phyloP scores from a whole-genome alignment of 1,139 yeast species.

The Diutina catenulata region DNA sequence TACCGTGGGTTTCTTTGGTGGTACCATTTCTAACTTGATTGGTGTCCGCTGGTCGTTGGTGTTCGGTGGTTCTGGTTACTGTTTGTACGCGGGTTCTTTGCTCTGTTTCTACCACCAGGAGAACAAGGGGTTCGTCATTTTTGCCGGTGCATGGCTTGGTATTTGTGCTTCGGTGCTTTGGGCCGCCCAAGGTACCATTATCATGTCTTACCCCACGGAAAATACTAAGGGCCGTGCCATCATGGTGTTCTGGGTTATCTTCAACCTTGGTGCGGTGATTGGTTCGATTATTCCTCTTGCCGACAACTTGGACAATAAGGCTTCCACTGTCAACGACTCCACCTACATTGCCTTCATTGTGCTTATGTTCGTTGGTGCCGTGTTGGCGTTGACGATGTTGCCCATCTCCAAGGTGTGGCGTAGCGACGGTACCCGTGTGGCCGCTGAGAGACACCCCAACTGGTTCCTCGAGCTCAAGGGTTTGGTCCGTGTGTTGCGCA shows the following conservation, averaged over 20 bases:
- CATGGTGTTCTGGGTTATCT: slow-evolving; percentile 49
- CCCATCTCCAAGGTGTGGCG: slow-evolving; percentile 41
- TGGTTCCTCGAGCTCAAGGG: slow-evolving; percentile 35
- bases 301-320: slow-evolving; percentile 27
- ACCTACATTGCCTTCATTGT: slow-evolving; percentile 48
- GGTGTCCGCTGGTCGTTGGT: slow-evolving; percentile 38
- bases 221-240: slow-evolving; percentile 41
- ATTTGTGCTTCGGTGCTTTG: slow-evolving; percentile 45
- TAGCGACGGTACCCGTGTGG: slow-evolving; percentile 40
- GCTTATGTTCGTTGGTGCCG: slow-evolving; percentile 38
- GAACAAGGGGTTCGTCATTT: slow-evolving; percentile 43
- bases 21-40: slow-evolving; percentile 42
- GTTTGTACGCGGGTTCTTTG: slow-evolving; percentile 41
- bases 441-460: slow-evolving; percentile 32
- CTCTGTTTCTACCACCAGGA: slow-evolving; percentile 35
- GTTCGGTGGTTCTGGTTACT: slow-evolving; percentile 47
- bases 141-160: slow-evolving; percentile 51
- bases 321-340: slow-evolving; percentile 34
- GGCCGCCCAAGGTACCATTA: slow-evolving; percentile 52
- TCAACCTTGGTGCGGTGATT: slow-evolving; percentile 53
- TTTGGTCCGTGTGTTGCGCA: slow-evolving; percentile 25
- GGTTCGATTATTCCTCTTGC: slow-evolving; percentile 48
- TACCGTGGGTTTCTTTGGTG: slow-evolving; percentile 47
- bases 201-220: slow-evolving; percentile 50
- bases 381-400: slow-evolving; percentile 34